phyloP scores from a whole-genome alignment of 106 monocot genomes.

The Allium fistulosum region DNA sequence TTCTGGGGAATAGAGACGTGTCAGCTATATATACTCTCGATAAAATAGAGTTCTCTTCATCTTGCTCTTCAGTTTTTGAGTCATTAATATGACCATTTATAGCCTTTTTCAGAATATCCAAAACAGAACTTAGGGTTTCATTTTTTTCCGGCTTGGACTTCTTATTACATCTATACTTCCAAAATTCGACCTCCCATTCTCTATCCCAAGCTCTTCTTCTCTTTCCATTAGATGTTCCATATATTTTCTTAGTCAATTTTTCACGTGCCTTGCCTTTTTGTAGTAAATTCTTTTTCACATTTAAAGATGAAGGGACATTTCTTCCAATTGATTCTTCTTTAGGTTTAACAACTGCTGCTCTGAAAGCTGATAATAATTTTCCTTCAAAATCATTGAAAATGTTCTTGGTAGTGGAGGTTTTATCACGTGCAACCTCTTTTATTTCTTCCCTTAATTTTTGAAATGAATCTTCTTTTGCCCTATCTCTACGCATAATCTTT shows the following conservation, averaged over 20 bases:
- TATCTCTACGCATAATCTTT: slow-evolving; percentile 73
- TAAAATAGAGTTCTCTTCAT: slow-evolving; percentile 46
- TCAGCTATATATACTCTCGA: slow-evolving; percentile 96
- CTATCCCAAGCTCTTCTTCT: slow-evolving; percentile 70
- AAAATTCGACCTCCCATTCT: slow-evolving; percentile 87
- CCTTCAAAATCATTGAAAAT: slow-evolving; percentile 45
- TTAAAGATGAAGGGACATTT: slow-evolving; percentile 18
- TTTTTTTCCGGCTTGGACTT: slow-evolving; percentile 56
- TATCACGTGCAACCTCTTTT: slow-evolving; percentile 38
- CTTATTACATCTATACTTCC: slow-evolving; percentile 60
- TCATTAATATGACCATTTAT: slow-evolving; percentile 21
- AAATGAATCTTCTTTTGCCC: slow-evolving; percentile 42
- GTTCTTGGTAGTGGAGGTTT: slow-evolving; percentile 20
- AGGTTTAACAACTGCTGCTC: slow-evolving; percentile 54
- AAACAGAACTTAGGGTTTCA: slow-evolving; percentile 76
- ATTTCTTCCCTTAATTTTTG: slow-evolving; percentile 81
- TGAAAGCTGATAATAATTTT: slow-evolving; percentile 75
- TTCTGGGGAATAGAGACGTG: slow-evolving; percentile 81
- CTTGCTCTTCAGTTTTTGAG: slow-evolving; percentile 32
- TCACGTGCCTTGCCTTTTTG: slow-evolving; percentile 75
- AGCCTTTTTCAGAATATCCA: slow-evolving; percentile 62
- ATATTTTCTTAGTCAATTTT: slow-evolving; percentile 86
- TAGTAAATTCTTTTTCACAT: slow-evolving; percentile 35
- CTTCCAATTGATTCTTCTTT: slow-evolving; percentile 16
- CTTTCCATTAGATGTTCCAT: slow-evolving; percentile 64